Evolutionary conservation across 768 basidiomycete species (phyloP), one percentile per base, ranked within the genome.

Genomic region (Rubroboletus pulcherrimus): DNA sequence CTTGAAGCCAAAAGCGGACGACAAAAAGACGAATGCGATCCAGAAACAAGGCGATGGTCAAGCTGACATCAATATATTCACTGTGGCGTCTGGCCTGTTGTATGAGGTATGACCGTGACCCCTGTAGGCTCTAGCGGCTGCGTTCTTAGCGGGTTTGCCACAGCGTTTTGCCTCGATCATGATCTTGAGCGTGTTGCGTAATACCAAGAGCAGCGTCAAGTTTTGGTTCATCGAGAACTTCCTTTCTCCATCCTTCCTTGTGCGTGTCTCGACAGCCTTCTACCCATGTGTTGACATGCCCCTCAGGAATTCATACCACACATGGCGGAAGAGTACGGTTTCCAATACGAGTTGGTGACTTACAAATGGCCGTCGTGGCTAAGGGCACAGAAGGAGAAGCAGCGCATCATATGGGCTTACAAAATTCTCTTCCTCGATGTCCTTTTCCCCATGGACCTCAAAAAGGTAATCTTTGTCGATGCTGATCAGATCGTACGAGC

Each of bases 141-240:
- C 30, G 15, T 29, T 43, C 55, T 66, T 1, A 63, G 34, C 8
- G 12, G 21, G 44, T 38, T 40, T 39, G 8, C 21, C 41, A 60
- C 53, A 98, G 93, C 87, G 97, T 15, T 98, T 99, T 73, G 94
- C 87, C 0, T 93, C 92, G 9, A 98, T 99, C 74, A 99, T 98
- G 97, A 92, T 98, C 54, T 78, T 98, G 35, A 96, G 93, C 62
- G 97, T 99, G 33, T 77, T 98, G 60, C 86, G 87, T 39, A 96
- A 98, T 66, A 98, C 97, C 17, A 86, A 93, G 19, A 90, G 88
- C 65, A 89, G 85, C 29, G 95, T 99, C 71, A 99, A 99, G 71
- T 99, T 98, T 75, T 98, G 97, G 97, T 98, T 98, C 74, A 98
- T 99, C 60, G 91, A 97, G 70, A 98, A 99, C 74, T 99, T 99